Conservation (phyloP, 2,329 filamentous ascomycete genomes). For the Fusarium fracticaudum region DNA sequence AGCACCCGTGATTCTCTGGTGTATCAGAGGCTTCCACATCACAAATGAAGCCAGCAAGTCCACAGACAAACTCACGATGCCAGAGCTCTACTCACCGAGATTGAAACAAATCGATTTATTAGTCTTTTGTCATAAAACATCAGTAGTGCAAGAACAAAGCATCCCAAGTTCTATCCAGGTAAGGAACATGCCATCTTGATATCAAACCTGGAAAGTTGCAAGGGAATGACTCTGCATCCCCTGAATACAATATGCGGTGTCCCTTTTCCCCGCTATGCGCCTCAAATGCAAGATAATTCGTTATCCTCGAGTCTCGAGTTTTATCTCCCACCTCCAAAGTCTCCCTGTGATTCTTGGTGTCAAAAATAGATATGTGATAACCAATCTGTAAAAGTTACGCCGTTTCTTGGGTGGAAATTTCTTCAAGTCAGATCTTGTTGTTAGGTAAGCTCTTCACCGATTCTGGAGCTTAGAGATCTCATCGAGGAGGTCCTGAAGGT, state of each 20-base stretch:
- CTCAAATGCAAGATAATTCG: constrained; percentile 40
- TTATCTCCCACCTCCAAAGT: constrained; percentile 2
- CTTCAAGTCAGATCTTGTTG: neutral
- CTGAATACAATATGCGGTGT: constrained; percentile 26
- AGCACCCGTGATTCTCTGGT: no score
- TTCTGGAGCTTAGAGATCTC: constrained; percentile 84
- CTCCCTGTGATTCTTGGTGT: constrained; percentile 13
- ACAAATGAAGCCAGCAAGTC: neutral
- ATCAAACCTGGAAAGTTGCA: constrained; percentile 17
- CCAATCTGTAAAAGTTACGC: constrained; percentile 17
- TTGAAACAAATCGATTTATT: constrained; percentile 25
- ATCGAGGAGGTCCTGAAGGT: constrained; percentile 86
- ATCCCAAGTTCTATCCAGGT: constrained; percentile 25
- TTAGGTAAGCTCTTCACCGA: constrained; percentile 38
- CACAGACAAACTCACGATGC: neutral
- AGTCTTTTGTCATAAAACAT: constrained; percentile 35
- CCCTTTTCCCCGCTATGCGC: constrained; percentile 43
- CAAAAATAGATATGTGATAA: constrained; percentile 11
- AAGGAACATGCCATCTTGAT: constrained; percentile 20
- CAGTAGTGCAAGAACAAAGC: constrained; percentile 30
- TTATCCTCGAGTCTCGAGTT: neutral
- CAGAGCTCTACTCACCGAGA: neutral
- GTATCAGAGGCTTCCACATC: neutral
- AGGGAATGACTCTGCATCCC: constrained; percentile 18
- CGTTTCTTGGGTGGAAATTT: neutral